Base-by-base conservation (phyloP, 345 rosid species). In the Salix suchowensis region DNA sequence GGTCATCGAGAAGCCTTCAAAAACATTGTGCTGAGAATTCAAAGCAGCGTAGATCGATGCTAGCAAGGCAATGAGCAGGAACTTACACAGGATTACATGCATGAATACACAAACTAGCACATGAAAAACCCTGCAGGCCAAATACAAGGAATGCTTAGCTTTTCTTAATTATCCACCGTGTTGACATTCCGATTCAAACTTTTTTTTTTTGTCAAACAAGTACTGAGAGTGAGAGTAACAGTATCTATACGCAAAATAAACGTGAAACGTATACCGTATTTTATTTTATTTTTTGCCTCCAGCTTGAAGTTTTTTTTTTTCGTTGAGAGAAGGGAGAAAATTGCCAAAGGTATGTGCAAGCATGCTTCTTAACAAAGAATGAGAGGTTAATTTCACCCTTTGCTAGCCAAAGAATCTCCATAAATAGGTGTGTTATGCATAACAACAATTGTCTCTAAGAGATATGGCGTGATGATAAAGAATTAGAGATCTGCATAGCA, bases 401-500 rank as follows among this genome's bases (percentile, higher is more conserved):
- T 12, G 46, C 46, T 42, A 10, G 2, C 14, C 13, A 42, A 42
- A 42, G 46, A 42, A 42, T 42, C 13, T 42, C 46, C 46, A 11
- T 0, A 42, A 42, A 42, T 42, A 42, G 46, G 13, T 42, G 46
- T 42, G 13, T 10, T 42, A 11, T 42, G 46, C 4, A 42, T 11
- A 11, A 0, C 2, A 42, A 42, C 46, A 42, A 2, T 5, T 0
- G 37, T 36, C 7, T 7, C 0, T 1, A 5, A 4, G 0, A 36
- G 1, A 5, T 1, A 1, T 36, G 7, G 0, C 1, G 37, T 36
- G 37, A 36, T 36, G 37, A 0, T 0, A 5, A 36, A 36, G 4
- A 1, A 0, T 0, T 36, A 0, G 37, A 36, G 7, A 36, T 36
- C 1, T 36, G 7, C 1, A 36, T 36, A 36, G 1, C 0, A 36